A percentile compares a stretch with the other conserved stretches of the same genome.
Evolutionary conservation across 140 eudicot species (phyloP).

Genomic region (Stevia rebaudiana): DNA sequence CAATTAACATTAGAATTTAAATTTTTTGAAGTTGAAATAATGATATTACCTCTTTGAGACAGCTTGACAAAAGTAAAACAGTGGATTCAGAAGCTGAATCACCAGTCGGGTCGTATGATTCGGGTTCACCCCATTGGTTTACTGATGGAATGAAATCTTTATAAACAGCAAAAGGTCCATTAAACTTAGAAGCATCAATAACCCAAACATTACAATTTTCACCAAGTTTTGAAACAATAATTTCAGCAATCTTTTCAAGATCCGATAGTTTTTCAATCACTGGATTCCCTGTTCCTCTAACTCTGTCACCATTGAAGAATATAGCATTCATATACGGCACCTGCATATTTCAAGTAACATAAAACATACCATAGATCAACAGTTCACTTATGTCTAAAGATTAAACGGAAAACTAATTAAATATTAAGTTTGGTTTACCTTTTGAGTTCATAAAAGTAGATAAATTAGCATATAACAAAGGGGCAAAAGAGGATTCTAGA

Average conservation of each 20-base stretch:
- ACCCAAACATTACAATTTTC: slow-evolving; percentile 72
- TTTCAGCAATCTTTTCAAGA: slow-evolving; percentile 56
- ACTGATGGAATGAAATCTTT: slow-evolving; percentile 77
- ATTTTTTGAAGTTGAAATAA: background rate
- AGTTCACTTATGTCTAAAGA: background rate
- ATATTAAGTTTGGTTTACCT: background rate
- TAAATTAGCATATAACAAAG: background rate
- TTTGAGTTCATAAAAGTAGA: background rate
- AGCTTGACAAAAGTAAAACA: slow-evolving; percentile 51
- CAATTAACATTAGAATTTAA: background rate
- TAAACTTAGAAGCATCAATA: slow-evolving; percentile 73
- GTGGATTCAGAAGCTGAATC: slow-evolving; percentile 67
- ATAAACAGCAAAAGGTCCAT: slow-evolving; percentile 89
- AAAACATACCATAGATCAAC: background rate
- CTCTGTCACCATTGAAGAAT: slow-evolving; percentile 82
- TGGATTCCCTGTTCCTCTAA: slow-evolving; percentile 79
- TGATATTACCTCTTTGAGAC: slow-evolving; percentile 56
- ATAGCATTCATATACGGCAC: slow-evolving; percentile 78
- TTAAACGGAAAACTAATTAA: background rate
- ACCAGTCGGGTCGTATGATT: slow-evolving; percentile 59
- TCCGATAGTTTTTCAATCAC: slow-evolving; percentile 88
- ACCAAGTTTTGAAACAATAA: slow-evolving; percentile 69
- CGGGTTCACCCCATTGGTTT: slow-evolving; percentile 70
- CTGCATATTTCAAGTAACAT: slow-evolving; percentile 30
- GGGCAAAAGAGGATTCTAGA: background rate